Evolutionary conservation across 306 rosid genomes (phyloP), one percentile per base, ranked within the genome.

Genomic region (Quercus ilex): DNA sequence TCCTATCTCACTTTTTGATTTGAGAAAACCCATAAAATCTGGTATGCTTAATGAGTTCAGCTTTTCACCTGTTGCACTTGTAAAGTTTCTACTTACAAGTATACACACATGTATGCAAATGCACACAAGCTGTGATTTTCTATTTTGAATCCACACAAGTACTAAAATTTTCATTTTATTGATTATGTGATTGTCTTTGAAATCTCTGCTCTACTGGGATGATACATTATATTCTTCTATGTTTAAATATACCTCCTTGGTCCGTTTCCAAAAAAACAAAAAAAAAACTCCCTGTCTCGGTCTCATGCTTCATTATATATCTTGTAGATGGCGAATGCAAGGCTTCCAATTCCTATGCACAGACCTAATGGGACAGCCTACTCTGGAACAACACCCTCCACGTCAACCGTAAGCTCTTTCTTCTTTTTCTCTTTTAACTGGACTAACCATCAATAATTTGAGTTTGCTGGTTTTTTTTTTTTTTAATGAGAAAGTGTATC

Each of bases 311-410:
- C 69, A 30, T 59, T 26, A 17, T 49, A 21, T 18, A 53, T 64
- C 73, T 74, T 74, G 72, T 84, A 96, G 99, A 86, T 83, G 85
- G 71, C 85, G 78, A 96, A 86, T 69, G 80, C 82, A 77, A 90
- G 98, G 85, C 85, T 91, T 88, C 96, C 96, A 53, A 84, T 93
- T 83, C 90, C 99, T 72, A 88, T 65, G 65, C 93, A 90, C 55
- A 96, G 97, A 84, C 89, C 91, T 74, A 86, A 89, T 73, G 98
- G 94, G 77, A 78, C 91, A 67, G 57, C 86, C 75, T 86, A 84
- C 86, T 51, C 92, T 49, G 98, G 91, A 64, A 74, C 85, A 71
- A 19, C 84, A 72, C 87, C 98, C 78, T 88, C 98, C 77, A 85
- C 97, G 78, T 89, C 98, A 69, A 75, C 96, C 14, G 99, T 96